Evolutionary conservation across 148 eudicot species (phyloP).

Genomic region (Bassia scoparia): DNA sequence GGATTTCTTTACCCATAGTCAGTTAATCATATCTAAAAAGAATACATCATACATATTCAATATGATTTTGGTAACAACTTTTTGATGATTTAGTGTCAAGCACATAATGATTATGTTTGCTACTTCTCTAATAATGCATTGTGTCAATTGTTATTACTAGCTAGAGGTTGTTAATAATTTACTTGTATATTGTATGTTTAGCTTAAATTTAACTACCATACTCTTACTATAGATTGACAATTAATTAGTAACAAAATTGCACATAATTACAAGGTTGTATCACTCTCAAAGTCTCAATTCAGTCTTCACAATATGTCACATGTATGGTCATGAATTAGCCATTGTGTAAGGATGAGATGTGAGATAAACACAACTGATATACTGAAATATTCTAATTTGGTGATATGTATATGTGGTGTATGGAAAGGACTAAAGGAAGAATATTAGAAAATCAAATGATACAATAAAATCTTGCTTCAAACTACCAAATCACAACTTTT

Average conservation of each 20-base stretch:
- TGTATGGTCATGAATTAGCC: not conserved
- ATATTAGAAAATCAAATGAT: slow-evolving; percentile 22
- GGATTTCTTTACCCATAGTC: too few relatives aligned
- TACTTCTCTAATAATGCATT: not conserved
- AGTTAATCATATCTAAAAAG: too few relatives aligned
- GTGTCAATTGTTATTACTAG: not conserved
- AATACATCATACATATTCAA: too few relatives aligned
- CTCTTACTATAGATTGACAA: too few relatives aligned
- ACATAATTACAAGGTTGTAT: too few relatives aligned
- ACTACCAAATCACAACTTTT: slow-evolving; percentile 25
- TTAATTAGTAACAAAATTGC: too few relatives aligned
- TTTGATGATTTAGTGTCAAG: not conserved
- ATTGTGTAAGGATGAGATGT: too few relatives aligned
- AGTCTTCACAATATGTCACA: not conserved
- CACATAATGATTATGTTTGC: not conserved
- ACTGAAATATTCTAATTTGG: too few relatives aligned
- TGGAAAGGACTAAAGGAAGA: slow-evolving; percentile 12
- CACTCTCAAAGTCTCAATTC: too few relatives aligned
- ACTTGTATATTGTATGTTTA: not conserved
- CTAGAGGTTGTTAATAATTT: too few relatives aligned
- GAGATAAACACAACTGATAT: too few relatives aligned
- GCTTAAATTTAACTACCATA: not conserved
- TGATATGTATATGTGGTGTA: slow-evolving; percentile 10
- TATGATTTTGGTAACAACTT: too few relatives aligned
- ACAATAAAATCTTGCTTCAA: slow-evolving; percentile 2